A percentile compares a stretch with the other conserved stretches of the same genome.
These are phyloP conservation scores for Iris macrosiphon DNA, from an alignment of 106 monocot genomes.

Conservation along the genomic window DNA sequence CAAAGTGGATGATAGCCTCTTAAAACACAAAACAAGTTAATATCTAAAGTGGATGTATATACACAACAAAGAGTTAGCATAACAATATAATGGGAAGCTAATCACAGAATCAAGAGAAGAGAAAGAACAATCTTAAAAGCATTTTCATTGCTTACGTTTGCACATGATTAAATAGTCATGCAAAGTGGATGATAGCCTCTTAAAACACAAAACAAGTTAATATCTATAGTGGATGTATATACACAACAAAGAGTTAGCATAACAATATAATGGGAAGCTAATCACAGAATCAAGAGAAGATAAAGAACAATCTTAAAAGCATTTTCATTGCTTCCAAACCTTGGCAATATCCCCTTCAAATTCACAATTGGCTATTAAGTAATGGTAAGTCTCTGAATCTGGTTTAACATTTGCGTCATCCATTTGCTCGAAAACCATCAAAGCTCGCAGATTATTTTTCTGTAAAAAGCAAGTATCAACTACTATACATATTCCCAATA, in stretches of 20 bases:
- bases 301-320: not conserved
- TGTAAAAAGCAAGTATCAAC: conserved; percentile 17
- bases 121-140: not conserved
- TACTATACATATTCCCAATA: too few species aligned
- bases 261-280: not conserved
- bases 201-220: not conserved
- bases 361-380: conserved; percentile 64
- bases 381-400: conserved; percentile 84
- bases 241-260: not conserved
- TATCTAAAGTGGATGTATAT: not conserved
- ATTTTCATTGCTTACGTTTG: not conserved
- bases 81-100: not conserved
- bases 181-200: not conserved
- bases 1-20: not conserved
- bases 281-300: not conserved
- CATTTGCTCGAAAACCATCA: conserved; percentile 62
- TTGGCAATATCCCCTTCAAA: conserved; percentile 58
- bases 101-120: not conserved
- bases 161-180: not conserved
- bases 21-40: not conserved
- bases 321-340: conserved; percentile 26
- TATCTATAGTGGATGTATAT: not conserved
- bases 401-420: conserved; percentile 43
- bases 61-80: not conserved
- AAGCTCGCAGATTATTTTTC: conserved; percentile 50